Percentiles rank a stretch among this genome's conserved stretches.
These are phyloP conservation scores for Claviceps pazoutovae DNA, from an alignment of 2,329 filamentous ascomycete genomes.

Conservation along the genomic window DNA sequence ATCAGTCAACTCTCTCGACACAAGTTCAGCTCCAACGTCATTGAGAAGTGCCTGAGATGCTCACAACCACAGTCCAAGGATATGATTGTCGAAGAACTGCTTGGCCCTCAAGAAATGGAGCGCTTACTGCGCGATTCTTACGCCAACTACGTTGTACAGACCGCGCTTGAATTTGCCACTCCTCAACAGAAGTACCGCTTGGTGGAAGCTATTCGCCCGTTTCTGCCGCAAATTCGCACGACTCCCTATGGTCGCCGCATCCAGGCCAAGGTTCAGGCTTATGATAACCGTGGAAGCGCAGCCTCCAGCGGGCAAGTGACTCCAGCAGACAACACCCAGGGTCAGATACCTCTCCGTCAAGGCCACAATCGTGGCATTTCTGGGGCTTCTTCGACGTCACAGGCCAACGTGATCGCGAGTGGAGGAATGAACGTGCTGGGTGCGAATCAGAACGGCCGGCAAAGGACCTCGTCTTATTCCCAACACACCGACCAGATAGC, in stretches of 20 bases:
- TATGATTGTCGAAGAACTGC: conserved; percentile 73
- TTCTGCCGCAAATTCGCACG: conserved; percentile 70
- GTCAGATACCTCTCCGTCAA: conserved; percentile 38
- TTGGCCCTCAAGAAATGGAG: conserved; percentile 62
- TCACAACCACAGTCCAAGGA: conserved; percentile 62
- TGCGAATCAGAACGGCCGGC: conserved; percentile 15
- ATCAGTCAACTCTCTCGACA: conserved; percentile 70
- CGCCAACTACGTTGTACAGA: conserved; percentile 97
- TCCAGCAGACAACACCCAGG: conserved; percentile 37
- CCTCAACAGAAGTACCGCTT: conserved; percentile 58
- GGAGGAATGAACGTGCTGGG: conserved; percentile 11
- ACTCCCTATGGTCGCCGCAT: conserved; percentile 93
- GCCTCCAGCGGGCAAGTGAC: conserved; percentile 35
- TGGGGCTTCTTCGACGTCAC: conserved; percentile 24
- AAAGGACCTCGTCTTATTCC: conserved; percentile 20
- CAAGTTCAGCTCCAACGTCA: conserved; percentile 98
- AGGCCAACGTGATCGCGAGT: conserved; percentile 14
- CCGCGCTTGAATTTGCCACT: conserved; percentile 76
- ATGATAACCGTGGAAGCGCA: conserved; percentile 34
- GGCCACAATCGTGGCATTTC: conserved; percentile 28
- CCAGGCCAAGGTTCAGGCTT: conserved; percentile 66
- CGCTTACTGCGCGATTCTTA: conserved; percentile 82
- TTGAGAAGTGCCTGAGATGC: conserved; percentile 89
- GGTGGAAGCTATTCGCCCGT: conserved; percentile 72
- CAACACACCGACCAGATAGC: conserved; percentile 19